These are phyloP conservation scores for Trichoderma gamsii DNA, from an alignment of 495 filamentous ascomycete species.

Conservation along the genomic window DNA sequence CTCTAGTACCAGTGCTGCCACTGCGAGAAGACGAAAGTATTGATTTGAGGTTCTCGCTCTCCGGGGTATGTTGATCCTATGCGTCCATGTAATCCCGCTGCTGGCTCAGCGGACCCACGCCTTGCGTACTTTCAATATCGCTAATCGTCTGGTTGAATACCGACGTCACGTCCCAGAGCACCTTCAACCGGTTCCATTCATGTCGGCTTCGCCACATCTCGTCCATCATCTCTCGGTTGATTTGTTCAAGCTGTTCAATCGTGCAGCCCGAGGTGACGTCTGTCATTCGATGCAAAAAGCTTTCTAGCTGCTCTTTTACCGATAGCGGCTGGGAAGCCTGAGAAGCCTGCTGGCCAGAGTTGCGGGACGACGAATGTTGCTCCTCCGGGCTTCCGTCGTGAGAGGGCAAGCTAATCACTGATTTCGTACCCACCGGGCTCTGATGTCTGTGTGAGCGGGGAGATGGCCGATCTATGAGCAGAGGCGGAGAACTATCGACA, in stretches of 20 bases:
- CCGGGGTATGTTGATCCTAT: neutral
- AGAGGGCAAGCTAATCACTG: conserved; percentile 30
- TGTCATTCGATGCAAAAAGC: conserved; percentile 54
- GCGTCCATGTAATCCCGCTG: conserved; percentile 19
- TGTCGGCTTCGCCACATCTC: conserved; percentile 70
- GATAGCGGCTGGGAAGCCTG: conserved; percentile 40
- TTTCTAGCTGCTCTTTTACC: conserved; percentile 45
- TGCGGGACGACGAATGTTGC: conserved; percentile 23
- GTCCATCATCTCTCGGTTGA: conserved; percentile 86
- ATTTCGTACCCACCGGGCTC: neutral
- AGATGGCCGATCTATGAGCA: neutral
- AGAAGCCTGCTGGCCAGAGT: conserved; percentile 24
- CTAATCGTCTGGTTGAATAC: conserved; percentile 75
- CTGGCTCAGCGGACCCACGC: conserved; percentile 26
- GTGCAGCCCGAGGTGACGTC: conserved; percentile 68
- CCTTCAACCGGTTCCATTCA: conserved; percentile 73
- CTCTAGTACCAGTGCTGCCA: neutral
- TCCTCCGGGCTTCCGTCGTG: conserved; percentile 18
- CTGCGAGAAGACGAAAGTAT: neutral
- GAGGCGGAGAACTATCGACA: conserved; percentile 23
- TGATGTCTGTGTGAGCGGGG: conserved; percentile 29
- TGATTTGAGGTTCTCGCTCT: neutral
- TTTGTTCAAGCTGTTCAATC: conserved; percentile 91
- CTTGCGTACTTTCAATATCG: conserved; percentile 71
- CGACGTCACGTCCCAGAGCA: conserved; percentile 53